phyloP scores from a whole-genome alignment of 192 early-diverging fungal genomes.

The Mortierella claussenii region DNA sequence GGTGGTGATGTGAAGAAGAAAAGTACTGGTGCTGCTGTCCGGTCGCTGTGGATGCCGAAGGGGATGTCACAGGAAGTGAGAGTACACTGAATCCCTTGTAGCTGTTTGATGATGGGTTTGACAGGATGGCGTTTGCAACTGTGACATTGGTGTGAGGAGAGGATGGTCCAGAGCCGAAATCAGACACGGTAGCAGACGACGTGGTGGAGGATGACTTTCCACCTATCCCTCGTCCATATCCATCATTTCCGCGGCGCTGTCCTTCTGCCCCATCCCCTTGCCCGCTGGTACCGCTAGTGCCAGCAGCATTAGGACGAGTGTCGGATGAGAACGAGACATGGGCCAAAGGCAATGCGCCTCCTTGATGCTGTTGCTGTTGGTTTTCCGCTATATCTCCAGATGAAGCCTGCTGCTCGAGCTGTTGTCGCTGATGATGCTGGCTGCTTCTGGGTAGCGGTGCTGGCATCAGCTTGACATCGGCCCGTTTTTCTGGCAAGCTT shows the following conservation, averaged over 20 bases:
- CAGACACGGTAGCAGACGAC: conserved; percentile 31
- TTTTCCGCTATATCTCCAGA: no score
- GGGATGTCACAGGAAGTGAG: conserved; percentile 32
- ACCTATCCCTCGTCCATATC: conserved; percentile 9
- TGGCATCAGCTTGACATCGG: conserved; percentile 35
- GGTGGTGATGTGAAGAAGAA: conserved; percentile 17
- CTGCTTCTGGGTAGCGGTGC: conserved; percentile 38
- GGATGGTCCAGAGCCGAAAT: conserved; percentile 45
- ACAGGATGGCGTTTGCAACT: conserved; percentile 27
- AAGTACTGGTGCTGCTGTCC: conserved; percentile 46
- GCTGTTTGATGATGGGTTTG: conserved; percentile 28
- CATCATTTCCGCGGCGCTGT: neutral
- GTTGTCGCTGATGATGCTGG: conserved; percentile 39
- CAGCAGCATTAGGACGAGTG: neutral
- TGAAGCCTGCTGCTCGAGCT: conserved; percentile 16
- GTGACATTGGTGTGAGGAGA: conserved; percentile 28
- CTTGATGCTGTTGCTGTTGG: neutral
- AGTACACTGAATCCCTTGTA: conserved; percentile 35
- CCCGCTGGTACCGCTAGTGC: conserved; percentile 11
- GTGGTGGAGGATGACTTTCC: conserved; percentile 44
- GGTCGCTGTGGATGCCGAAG: conserved; percentile 20
- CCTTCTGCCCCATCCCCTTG: conserved; percentile 1
- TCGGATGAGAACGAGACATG: conserved; percentile 34
- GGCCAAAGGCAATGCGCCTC: neutral
- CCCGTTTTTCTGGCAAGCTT: neutral